Conservation (phyloP, 805 yeast species). For the Nakazawaea ishiwadae region DNA sequence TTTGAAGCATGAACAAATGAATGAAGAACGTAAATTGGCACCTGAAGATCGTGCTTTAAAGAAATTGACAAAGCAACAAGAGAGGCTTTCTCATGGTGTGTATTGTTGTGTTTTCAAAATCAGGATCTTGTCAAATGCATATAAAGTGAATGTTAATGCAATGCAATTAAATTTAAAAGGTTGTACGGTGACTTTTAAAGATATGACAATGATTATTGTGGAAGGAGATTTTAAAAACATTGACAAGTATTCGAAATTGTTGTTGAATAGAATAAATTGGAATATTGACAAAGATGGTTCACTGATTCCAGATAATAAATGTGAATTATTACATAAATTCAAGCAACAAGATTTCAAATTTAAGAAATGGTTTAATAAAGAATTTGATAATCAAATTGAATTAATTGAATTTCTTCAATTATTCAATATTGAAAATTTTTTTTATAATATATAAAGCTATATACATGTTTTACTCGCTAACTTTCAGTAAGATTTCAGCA, state of each 20-base stretch:
- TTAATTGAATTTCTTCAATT: constrained; percentile 43
- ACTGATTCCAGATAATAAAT: constrained; percentile 28
- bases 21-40: constrained; percentile 57
- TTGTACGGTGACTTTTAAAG: constrained; percentile 40
- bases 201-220: constrained; percentile 52
- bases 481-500: constrained; percentile 90
- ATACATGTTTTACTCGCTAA: no score
- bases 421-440: constrained; percentile 55
- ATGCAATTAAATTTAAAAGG: constrained; percentile 69
- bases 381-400: constrained; percentile 45
- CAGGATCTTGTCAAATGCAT: constrained; percentile 50
- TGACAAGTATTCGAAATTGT: constrained; percentile 56
- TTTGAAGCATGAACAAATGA: constrained; percentile 51
- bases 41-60: no score
- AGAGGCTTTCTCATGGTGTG: constrained; percentile 47
- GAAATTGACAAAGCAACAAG: constrained; percentile 41
- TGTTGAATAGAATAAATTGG: constrained; percentile 69
- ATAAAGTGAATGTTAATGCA: constrained; percentile 77
- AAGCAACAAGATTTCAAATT: constrained; percentile 49
- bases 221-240: constrained; percentile 70
- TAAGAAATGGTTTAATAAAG: constrained; percentile 64
- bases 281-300: constrained; percentile 39
- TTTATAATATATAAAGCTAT: constrained; percentile 29
- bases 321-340: constrained; percentile 69
- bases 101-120: constrained; percentile 57